phyloP scores from a whole-genome alignment of 306 rosid species.

The Citrullus colocynthis region DNA sequence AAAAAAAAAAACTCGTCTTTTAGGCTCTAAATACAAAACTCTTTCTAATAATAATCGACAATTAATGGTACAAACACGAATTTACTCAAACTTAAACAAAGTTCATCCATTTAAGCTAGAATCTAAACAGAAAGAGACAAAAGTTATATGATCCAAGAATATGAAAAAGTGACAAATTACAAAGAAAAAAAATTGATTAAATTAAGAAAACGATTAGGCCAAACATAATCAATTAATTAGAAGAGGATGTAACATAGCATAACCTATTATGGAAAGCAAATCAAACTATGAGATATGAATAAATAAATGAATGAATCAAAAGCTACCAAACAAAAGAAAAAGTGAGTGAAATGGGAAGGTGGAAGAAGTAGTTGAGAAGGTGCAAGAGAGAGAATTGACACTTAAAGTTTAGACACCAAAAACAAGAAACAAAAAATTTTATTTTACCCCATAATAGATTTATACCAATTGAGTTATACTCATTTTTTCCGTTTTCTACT shows the following conservation, averaged over 20 bases:
- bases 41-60: no score
- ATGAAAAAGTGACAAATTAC: neutral
- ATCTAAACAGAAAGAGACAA: neutral
- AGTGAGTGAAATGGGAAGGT: neutral
- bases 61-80: neutral
- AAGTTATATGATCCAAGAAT: fast-evolving
- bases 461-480: no score
- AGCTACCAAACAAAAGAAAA: neutral
- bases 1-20: no score
- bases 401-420: neutral
- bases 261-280: neutral
- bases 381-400: neutral
- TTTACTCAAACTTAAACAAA: neutral
- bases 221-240: neutral
- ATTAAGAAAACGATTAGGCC: neutral
- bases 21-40: neutral
- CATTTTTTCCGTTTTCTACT: no score
- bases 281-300: neutral
- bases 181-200: neutral
- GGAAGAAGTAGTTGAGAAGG: neutral
- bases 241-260: neutral
- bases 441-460: no score
- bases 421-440: neutral
- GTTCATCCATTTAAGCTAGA: neutral
- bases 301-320: neutral